Conservation (phyloP, 306 rosid genomes). For the Gastrolobium villosum region DNA sequence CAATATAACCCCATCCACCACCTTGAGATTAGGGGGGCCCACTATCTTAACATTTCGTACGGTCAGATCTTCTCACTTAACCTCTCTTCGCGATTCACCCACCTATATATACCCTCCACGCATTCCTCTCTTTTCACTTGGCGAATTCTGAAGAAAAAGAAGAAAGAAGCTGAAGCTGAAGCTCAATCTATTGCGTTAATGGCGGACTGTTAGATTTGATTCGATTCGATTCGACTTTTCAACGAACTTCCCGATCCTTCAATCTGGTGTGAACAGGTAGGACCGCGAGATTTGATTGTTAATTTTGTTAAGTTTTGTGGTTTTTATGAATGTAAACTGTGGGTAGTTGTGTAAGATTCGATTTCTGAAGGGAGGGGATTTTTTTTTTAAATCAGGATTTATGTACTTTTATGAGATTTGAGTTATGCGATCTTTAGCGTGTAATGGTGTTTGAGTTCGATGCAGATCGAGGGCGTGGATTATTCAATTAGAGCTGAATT, state of each 20-base stretch:
- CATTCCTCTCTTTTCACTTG: background rate
- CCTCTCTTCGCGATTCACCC: constrained; percentile 16
- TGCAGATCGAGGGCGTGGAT: constrained; percentile 48
- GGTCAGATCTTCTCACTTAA: constrained; percentile 22
- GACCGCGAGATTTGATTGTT: background rate
- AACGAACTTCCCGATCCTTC: constrained; percentile 16
- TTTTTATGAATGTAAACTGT: background rate
- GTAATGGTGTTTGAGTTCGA: constrained; percentile 27
- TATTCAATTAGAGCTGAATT: constrained; percentile 50
- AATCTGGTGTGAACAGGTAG: constrained; percentile 37
- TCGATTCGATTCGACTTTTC: background rate
- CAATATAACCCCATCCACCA: background rate
- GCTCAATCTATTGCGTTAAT: constrained; percentile 39
- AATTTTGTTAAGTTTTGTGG: constrained; percentile 9
- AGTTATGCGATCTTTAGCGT: constrained; percentile 10
- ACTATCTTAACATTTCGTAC: background rate
- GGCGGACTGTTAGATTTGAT: constrained; percentile 48
- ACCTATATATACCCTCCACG: constrained; percentile 29
- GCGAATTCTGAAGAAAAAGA: constrained; percentile 42
- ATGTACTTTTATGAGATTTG: background rate
- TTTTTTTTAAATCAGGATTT: background rate
- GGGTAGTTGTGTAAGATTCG: constrained; percentile 1
- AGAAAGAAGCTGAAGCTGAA: background rate
- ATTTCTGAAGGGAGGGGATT: background rate
- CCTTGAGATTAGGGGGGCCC: background rate